Conservation (phyloP, 139 green algal species). For the Chlamydomonas incerta region DNA sequence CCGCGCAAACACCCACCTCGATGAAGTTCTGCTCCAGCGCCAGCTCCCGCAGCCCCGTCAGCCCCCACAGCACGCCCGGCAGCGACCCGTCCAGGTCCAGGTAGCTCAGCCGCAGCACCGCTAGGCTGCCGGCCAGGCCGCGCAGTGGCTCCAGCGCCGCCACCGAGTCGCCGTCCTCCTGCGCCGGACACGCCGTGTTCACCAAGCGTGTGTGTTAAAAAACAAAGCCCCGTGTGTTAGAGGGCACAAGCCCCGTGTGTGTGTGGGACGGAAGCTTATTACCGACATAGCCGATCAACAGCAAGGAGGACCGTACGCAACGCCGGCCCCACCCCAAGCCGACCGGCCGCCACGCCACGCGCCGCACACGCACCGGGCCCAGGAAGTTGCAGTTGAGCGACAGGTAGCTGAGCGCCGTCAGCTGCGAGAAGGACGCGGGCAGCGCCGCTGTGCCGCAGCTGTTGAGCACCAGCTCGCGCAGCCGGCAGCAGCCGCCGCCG, state of each 20-base stretch:
- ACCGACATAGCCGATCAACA: no score
- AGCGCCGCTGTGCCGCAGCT: conserved; percentile 3
- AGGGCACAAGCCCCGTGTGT: no score
- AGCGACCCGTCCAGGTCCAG: not conserved
- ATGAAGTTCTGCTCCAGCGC: conserved; percentile 37
- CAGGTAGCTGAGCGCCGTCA: conserved; percentile 18
- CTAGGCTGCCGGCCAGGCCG: no score
- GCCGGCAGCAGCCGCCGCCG: no score
- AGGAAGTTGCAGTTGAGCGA: conserved; percentile 27
- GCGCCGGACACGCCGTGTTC: no score
- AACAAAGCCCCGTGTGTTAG: no score
- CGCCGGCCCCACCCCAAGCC: no score
- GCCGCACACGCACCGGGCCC: not conserved
- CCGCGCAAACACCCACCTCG: not conserved
- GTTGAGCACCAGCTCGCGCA: conserved; percentile 31
- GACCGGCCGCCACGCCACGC: no score
- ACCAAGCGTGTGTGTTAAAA: no score
- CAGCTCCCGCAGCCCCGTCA: conserved; percentile 17
- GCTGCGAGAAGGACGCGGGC: not conserved
- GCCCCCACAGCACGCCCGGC: conserved; percentile 8
- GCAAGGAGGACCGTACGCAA: no score
- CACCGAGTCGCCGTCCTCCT: not conserved
- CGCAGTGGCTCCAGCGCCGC: no score
- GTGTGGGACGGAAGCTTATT: no score
- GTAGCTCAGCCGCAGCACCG: not conserved